phyloP scores from a whole-genome alignment of 1,139 yeast species.

The Casaregolazyma suthepensis region DNA sequence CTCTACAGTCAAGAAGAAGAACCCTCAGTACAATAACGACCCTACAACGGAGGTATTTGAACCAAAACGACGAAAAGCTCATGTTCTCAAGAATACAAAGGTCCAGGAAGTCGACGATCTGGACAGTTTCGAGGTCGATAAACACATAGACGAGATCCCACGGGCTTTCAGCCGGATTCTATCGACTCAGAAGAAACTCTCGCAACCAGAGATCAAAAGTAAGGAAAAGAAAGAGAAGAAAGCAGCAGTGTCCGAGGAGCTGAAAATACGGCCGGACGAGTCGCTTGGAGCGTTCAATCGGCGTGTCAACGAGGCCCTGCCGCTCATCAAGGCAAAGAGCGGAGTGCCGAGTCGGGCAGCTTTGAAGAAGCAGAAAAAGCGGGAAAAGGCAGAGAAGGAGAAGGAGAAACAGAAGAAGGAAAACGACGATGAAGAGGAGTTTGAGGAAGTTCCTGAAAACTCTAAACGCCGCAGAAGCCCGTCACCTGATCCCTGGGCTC shows the following conservation, averaged over 20 bases:
- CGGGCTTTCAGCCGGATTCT: conserved; percentile 6
- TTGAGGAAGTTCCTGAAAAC: conserved; percentile 19
- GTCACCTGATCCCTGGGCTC: conserved; percentile 39
- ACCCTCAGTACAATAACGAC: not conserved
- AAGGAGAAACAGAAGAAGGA: conserved; percentile 14
- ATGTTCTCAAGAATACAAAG: conserved; percentile 1
- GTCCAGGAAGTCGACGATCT: conserved; percentile 5
- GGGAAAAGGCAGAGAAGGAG: conserved; percentile 19
- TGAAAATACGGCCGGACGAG: conserved; percentile 32
- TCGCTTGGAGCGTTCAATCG: conserved; percentile 32
- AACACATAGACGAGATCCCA: conserved; percentile 30
- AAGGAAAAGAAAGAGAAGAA: not conserved
- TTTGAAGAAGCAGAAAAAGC: conserved; percentile 22
- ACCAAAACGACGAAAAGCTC: not conserved
- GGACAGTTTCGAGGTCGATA: conserved; percentile 13
- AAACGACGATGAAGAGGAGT: conserved; percentile 22
- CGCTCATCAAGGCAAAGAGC: conserved; percentile 32
- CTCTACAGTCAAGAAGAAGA: not conserved
- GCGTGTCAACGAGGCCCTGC: conserved; percentile 37
- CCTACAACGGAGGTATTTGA: not conserved
- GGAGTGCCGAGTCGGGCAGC: conserved; percentile 27
- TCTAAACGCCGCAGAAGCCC: conserved; percentile 22
- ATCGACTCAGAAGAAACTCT: conserved; percentile 18
- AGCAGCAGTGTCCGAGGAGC: conserved; percentile 7
- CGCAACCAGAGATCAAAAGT: conserved; percentile 23